These are phyloP conservation scores for Tetrapisispora taiwanensis DNA, from an alignment of 805 yeast genomes.

Conservation along the genomic window DNA sequence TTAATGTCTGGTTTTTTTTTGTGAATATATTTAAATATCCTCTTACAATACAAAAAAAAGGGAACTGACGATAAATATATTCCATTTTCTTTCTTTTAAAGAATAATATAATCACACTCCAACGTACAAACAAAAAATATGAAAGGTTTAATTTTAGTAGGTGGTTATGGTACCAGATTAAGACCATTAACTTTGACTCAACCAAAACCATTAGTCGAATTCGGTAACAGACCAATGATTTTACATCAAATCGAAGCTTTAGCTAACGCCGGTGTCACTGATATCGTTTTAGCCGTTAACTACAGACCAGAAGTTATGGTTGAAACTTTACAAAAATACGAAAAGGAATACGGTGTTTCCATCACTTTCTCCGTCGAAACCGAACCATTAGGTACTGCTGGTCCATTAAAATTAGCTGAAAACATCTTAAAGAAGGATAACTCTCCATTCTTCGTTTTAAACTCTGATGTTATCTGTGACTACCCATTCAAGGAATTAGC, in stretches of 20 bases:
- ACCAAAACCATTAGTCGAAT: slow-evolving; percentile 96
- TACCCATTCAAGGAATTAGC: slow-evolving; percentile 93
- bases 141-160: slow-evolving; percentile 97
- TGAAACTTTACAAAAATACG: slow-evolving; percentile 85
- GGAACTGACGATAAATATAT: too few relatives aligned
- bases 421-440: slow-evolving; percentile 86
- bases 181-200: slow-evolving; percentile 93
- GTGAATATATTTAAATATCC: too few relatives aligned
- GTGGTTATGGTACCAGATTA: slow-evolving; percentile 99
- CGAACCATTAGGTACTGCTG: slow-evolving; percentile 99
- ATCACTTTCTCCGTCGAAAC: slow-evolving; percentile 97
- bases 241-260: slow-evolving; percentile 96
- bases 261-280: slow-evolving; percentile 97
- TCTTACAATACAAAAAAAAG: too few relatives aligned
- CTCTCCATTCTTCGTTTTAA: slow-evolving; percentile 92
- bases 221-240: slow-evolving; percentile 98
- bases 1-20: too few relatives aligned
- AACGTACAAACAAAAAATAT: slow-evolving; percentile 29
- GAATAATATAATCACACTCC: too few relatives aligned
- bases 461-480: slow-evolving; percentile 98
- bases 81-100: too few relatives aligned
- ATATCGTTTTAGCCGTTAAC: slow-evolving; percentile 96
- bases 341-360: slow-evolving; percentile 83
- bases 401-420: slow-evolving; percentile 97
- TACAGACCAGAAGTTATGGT: slow-evolving; percentile 99